Evolutionary conservation across 805 yeast genomes (phyloP), one percentile per base, ranked within the genome.

Genomic region (Candida koratica): DNA sequence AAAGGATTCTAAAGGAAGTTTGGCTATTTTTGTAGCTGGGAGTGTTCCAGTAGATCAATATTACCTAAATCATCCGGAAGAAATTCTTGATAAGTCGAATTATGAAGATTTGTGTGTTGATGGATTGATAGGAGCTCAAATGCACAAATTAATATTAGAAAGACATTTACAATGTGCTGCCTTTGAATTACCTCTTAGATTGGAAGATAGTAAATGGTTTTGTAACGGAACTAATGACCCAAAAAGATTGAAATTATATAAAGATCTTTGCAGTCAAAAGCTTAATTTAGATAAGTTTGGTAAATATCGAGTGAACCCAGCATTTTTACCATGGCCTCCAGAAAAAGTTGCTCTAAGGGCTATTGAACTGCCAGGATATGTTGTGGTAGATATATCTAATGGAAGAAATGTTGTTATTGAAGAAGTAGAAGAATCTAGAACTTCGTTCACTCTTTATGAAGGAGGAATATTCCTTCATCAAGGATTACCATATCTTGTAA

Each of bases 391-490:
- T 54, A 73, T 81, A 25, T 87, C 97, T 0, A 80, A 82, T 47
- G 77, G 77, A 19, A 64, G 88, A 36, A 84, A 85, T 52, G 61
- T 75, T 5, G 82, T 90, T 2, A 81, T 93, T 20, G 99, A 93
- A 58, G 89, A 83, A 48, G 75, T 93, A 14, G 97, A 93, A 52
- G 85, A 84, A 5, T 80, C 86, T 25, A 70, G 99, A 49, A 85
- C 94, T 1, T 81, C 88, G 37, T 93, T 93, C 57, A 87, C 97
- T 0, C 53, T 90, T 2, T 93, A 93, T 56, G 81, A 75, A 51
- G 98, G 98, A 2, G 98, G 93, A 0, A 88, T 93, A 2, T 88
- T 84, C 46, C 74, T 90, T 28, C 97, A 93, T 54, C 97, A 93
- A 58, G 99, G 99, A 5, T 72, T 76, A 43, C 86, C 97, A 0